phyloP scores from a whole-genome alignment of 805 yeast species.

The Yamadazyma ubonensis region DNA sequence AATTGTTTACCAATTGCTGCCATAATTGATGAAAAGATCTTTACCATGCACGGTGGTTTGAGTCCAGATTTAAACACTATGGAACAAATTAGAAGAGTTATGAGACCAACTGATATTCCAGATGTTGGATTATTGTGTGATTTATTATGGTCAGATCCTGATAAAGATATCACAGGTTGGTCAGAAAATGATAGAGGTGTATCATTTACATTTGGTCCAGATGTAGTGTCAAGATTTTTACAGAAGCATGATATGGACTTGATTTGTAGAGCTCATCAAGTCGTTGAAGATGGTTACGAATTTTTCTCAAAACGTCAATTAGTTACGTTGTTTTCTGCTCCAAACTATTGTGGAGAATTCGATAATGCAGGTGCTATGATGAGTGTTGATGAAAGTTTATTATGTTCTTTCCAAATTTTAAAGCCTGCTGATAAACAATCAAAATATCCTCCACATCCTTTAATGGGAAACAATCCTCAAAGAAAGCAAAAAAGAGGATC shows the following conservation, averaged over 20 bases:
- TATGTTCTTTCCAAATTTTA: constrained; percentile 94
- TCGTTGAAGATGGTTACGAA: constrained; percentile 98
- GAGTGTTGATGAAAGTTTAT: constrained; percentile 94
- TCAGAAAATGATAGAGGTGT: constrained; percentile 99
- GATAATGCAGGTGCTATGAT: constrained; percentile 99
- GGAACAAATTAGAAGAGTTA: constrained; percentile 98
- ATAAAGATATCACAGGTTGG: constrained; percentile 98
- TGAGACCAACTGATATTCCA: constrained; percentile 99
- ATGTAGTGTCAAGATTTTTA: constrained; percentile 91
- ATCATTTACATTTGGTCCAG: constrained; percentile 99
- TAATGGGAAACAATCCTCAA: constrained; percentile 45
- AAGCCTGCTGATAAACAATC: constrained; percentile 98
- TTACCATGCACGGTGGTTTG: constrained; percentile 98
- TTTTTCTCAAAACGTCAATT: constrained; percentile 94
- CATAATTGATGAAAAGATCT: constrained; percentile 94
- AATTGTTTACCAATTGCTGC: constrained; percentile 99
- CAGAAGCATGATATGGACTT: constrained; percentile 98
- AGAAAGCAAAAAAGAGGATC: constrained; percentile 54
- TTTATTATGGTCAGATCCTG: constrained; percentile 97
- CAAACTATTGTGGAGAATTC: constrained; percentile 98
- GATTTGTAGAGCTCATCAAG: constrained; percentile 98
- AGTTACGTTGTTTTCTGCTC: constrained; percentile 94
- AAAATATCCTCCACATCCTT: constrained; percentile 48
- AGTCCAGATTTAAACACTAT: constrained; percentile 95
- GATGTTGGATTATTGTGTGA: constrained; percentile 97